Evolutionary conservation across 2,329 filamentous ascomycete genomes (phyloP).

Genomic region (Claviceps maximensis): DNA sequence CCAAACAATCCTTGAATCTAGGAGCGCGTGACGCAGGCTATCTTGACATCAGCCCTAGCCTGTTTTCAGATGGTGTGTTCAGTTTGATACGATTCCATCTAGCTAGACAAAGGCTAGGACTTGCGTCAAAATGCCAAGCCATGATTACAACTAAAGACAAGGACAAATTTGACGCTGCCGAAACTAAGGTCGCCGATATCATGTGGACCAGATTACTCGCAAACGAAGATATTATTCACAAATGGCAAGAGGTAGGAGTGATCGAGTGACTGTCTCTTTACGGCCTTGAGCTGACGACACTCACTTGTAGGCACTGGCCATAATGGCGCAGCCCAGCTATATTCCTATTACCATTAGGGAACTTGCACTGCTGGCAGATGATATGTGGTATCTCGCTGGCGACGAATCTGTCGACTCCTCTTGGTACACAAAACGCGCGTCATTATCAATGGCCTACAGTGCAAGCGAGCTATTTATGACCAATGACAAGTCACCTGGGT

Average conservation of each 20-base stretch:
- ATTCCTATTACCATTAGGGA: constrained; percentile 65
- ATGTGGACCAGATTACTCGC: constrained; percentile 64
- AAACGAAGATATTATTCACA: constrained; percentile 58
- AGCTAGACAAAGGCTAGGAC: constrained; percentile 46
- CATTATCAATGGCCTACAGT: constrained; percentile 47
- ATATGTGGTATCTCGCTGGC: constrained; percentile 79
- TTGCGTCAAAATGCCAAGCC: constrained; percentile 30
- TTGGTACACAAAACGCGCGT: constrained; percentile 64
- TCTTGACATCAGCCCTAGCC: constrained; percentile 70
- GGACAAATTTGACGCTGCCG: constrained; percentile 25
- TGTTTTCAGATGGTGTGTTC: constrained; percentile 70
- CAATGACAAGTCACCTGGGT: constrained; percentile 63
- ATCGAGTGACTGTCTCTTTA: background rate
- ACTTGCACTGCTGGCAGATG: constrained; percentile 71
- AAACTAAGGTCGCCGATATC: constrained; percentile 54
- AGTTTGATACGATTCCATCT: constrained; percentile 72
- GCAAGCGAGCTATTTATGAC: constrained; percentile 89
- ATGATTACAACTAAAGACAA: constrained; percentile 23
- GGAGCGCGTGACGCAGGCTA: constrained; percentile 79
- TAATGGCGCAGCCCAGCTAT: constrained; percentile 78
- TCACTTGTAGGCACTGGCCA: constrained; percentile 55
- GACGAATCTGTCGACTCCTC: constrained; percentile 69
- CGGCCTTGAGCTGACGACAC: background rate
- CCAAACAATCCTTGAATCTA: constrained; percentile 53
- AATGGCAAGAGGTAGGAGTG: constrained; percentile 68